Conservation (phyloP, 1,284 basidiomycete genomes). For the Fomes fomentarius region DNA sequence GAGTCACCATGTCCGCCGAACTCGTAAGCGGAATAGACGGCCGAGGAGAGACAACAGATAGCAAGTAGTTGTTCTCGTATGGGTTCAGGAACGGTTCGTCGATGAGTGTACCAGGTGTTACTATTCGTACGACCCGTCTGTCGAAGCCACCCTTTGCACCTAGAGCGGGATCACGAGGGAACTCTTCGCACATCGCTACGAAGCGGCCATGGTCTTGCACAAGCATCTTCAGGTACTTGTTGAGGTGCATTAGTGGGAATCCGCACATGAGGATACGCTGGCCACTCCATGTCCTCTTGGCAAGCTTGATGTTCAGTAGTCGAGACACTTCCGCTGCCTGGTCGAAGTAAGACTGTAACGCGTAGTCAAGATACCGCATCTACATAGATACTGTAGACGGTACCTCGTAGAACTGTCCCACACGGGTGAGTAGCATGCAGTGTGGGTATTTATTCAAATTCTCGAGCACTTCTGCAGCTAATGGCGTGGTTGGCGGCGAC, state of each 20-base stretch:
- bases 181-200: slow-evolving; percentile 94
- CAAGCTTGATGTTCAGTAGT: slow-evolving; percentile 82
- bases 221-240: slow-evolving; percentile 85
- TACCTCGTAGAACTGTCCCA: slow-evolving; percentile 96
- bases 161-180: slow-evolving; percentile 48
- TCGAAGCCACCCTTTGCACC: slow-evolving; percentile 64
- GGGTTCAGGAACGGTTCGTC: slow-evolving; percentile 87
- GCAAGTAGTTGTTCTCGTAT: slow-evolving; percentile 87
- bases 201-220: slow-evolving; percentile 83
- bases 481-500: slow-evolving; percentile 47
- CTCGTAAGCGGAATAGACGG: neutral
- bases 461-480: slow-evolving; percentile 71
- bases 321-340: slow-evolving; percentile 82
- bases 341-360: slow-evolving; percentile 81
- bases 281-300: slow-evolving; percentile 73
- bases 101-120: slow-evolving; percentile 92
- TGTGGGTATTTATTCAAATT: slow-evolving; percentile 83
- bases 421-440: slow-evolving; percentile 87
- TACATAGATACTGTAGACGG: neutral
- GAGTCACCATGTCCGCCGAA: neutral
- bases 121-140: slow-evolving; percentile 80
- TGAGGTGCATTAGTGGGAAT: slow-evolving; percentile 85
- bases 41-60: slow-evolving; percentile 57
- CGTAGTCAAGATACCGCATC: neutral
- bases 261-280: slow-evolving; percentile 81